Base-by-base conservation (phyloP, 2,329 filamentous ascomycete genomes). In the Exophiala phaeomuriformis region DNA sequence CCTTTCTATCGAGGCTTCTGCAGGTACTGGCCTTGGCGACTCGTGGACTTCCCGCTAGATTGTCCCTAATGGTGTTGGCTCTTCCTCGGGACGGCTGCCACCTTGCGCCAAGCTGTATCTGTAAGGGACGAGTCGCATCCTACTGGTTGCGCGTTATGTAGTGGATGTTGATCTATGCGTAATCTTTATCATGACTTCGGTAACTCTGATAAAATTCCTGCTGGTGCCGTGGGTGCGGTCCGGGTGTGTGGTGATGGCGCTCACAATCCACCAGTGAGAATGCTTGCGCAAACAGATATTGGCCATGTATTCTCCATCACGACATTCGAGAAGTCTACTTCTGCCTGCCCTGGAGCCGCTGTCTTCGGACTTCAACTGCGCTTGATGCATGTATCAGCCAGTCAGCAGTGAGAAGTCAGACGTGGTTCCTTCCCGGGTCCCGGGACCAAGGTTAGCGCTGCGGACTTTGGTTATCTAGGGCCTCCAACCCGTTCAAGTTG, bases 71-170 rank as follows among this genome's bases (percentile, higher is more conserved):
- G 10, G 3, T 6, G 39, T 9, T 4, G 42, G 42, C 3, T 31
- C 42, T 45, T 32, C 42, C 19, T 45, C 42, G 32, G 35, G 36
- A 52, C 31, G 32, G 49, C n/a, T 32, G 19, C 12, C 32, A 28
- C 42, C n/a, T 36, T 33, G 8, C 29, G 37, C 45, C 47, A 51
- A 47, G 51, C 7, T 32, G 31, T n/a, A 29, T 35, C 47, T 49
- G 49, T 45, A 35, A 55, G 46, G 45, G 36, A 58, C 52, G 28
- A 4, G 27, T 9, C 27, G 27, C 8, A 32, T 52, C 29, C 45
- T 12, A 58, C 49, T 58, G 56, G 56, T 32, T 46, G 52, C 29
- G 33, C 8, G 19, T 58, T 55, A 55, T 55, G 42, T 33, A 55
- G 52, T 58, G 56, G 56, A 52, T 40, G 32, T 28, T 10, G 32